These are phyloP conservation scores for Melaleuca alternifolia DNA, from an alignment of 345 rosid species.

Conservation along the genomic window DNA sequence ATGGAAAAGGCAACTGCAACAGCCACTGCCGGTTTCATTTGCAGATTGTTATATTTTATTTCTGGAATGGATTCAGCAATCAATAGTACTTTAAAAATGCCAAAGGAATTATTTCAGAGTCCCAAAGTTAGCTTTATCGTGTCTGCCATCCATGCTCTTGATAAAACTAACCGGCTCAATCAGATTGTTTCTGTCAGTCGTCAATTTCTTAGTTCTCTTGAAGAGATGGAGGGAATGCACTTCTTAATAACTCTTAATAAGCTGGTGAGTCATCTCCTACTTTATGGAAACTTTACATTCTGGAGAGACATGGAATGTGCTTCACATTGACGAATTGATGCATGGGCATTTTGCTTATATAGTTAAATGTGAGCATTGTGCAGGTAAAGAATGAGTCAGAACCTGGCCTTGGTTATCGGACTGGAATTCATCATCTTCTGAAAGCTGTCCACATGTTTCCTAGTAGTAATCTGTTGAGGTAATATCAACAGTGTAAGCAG, in stretches of 20 bases:
- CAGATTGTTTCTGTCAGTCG: constrained; percentile 51
- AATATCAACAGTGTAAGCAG: not conserved
- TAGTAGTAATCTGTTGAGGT: constrained; percentile 70
- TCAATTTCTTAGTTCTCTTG: constrained; percentile 33
- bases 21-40: constrained; percentile 68
- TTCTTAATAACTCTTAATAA: constrained; percentile 65
- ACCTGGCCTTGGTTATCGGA: constrained; percentile 48
- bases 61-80: constrained; percentile 70
- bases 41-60: constrained; percentile 60
- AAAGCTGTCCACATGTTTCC: constrained; percentile 78
- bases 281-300: not conserved
- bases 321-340: not conserved
- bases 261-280: constrained; percentile 41
- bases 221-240: constrained; percentile 59
- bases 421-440: constrained; percentile 65
- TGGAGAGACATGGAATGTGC: not conserved
- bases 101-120: constrained; percentile 49
- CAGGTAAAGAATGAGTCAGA: constrained; percentile 68
- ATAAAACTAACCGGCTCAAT: constrained; percentile 53
- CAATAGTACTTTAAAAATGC: constrained; percentile 68
- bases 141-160: constrained; percentile 71
- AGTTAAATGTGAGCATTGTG: not conserved
- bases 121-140: constrained; percentile 60
- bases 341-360: not conserved
- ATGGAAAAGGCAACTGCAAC: constrained; percentile 49